Conservation (phyloP, 139 green algal genomes). For the Astrephomene gubernaculifera region DNA sequence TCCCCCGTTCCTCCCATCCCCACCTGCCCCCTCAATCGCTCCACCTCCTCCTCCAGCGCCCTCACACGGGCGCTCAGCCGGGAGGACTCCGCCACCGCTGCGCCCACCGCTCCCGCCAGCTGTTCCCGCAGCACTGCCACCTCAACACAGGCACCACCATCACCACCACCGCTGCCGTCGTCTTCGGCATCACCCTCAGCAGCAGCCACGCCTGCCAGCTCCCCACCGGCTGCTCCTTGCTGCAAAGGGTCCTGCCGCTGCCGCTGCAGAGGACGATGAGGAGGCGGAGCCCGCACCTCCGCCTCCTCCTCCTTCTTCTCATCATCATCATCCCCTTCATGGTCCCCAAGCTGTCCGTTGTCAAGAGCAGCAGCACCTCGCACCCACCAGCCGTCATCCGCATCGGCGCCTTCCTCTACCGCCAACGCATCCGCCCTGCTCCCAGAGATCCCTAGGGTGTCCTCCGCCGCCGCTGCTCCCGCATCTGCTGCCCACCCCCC, state of each 20-base stretch:
- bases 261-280: background rate
- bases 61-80: background rate
- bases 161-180: background rate
- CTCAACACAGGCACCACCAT: background rate
- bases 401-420: background rate
- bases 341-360: no score
- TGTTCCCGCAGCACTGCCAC: conserved; percentile 15
- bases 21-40: background rate
- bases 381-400: background rate
- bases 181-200: background rate
- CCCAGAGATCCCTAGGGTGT: no score
- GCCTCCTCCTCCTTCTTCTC: background rate
- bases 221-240: background rate
- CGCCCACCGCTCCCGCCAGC: conserved; percentile 24
- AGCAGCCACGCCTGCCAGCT: background rate
- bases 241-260: background rate
- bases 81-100: conserved; percentile 7
- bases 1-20: no score
- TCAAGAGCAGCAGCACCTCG: no score
- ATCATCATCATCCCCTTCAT: no score
- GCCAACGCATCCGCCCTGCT: background rate
- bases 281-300: background rate
- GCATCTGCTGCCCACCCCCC: no score
- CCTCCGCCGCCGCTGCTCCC: no score
- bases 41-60: conserved; percentile 35